Base-by-base conservation (phyloP, 768 basidiomycete genomes). In the Royoungia palumana region DNA sequence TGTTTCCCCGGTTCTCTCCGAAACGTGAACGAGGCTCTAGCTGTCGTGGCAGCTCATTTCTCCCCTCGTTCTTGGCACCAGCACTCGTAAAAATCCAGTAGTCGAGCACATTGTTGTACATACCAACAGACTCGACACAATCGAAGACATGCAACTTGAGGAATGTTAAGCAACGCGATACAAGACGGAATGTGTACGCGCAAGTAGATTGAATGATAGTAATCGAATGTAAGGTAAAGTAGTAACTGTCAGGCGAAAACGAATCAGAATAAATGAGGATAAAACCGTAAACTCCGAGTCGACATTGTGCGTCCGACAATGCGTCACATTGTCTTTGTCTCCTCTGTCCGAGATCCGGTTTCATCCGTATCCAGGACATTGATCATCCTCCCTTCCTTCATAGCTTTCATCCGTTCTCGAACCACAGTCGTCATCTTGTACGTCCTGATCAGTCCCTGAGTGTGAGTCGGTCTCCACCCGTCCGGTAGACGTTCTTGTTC, bases 401-500 rank as follows among this genome's bases (percentile, higher is more conserved):
- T 50, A 5, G 47, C 59, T 13, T 49, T 51, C 65, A 67, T 67
- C 25, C 54, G 65, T 2, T 62, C 53, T 7, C 69, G 56, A 27
- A 70, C 44, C 13, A 57, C 53, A 11, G 53, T 60, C 3, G 65
- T 3, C 68, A 67, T 65, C 12, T 37, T 55, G 52, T 67, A 61
- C 1, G 69, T 66, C 53, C 58, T 51, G 42, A 54, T 58, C 16
- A 70, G 58, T n/a, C 64, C 61, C 8, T 61, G 62, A 6, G 49
- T 59, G 37, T 71, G 70, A 35, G 43, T 39, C 3, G 69, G 69
- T 30, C 41, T 44, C 72, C 72, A 73, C 14, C 47, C 57, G 4
- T 64, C 62, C 1, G 83, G 82, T 12, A 85, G 53, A 7, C 77
- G 70, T 55, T 81, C 82, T 27, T 78, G 53, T 10, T 62, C 56